Evolutionary conservation across 140 eudicot genomes (phyloP).

Genomic region (Bidens hawaiensis): DNA sequence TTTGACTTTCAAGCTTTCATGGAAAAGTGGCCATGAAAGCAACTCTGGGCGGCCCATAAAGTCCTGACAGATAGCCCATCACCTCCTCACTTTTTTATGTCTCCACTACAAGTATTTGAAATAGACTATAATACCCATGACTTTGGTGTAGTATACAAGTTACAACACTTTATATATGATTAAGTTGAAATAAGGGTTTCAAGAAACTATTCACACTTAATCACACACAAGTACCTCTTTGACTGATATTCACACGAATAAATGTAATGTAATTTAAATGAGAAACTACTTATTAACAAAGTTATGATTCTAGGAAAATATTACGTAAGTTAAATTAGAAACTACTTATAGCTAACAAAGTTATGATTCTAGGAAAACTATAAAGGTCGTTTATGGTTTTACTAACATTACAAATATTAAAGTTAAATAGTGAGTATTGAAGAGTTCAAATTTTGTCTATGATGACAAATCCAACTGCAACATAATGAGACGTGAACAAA

Average conservation of each 20-base stretch:
- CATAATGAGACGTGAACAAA: not conserved
- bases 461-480: not conserved
- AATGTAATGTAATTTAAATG: too few species aligned
- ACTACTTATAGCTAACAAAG: not conserved
- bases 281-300: too few species aligned
- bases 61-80: constrained; percentile 24
- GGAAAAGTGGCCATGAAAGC: constrained; percentile 9
- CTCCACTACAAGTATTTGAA: not conserved
- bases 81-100: constrained; percentile 13
- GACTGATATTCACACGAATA: too few species aligned
- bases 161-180: not conserved
- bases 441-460: not conserved
- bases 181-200: not conserved
- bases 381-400: not conserved
- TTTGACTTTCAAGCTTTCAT: constrained; percentile 10
- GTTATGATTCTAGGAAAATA: too few species aligned
- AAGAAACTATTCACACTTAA: not conserved
- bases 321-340: not conserved
- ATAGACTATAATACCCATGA: not conserved
- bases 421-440: too few species aligned
- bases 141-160: constrained; percentile 9
- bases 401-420: not conserved
- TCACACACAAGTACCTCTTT: not conserved
- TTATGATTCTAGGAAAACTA: not conserved
- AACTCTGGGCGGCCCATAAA: constrained; percentile 24